A percentile compares a stretch with the other conserved stretches of the same genome.
phyloP scores from a whole-genome alignment of 441 rosid species.

The Breynia disticha region DNA sequence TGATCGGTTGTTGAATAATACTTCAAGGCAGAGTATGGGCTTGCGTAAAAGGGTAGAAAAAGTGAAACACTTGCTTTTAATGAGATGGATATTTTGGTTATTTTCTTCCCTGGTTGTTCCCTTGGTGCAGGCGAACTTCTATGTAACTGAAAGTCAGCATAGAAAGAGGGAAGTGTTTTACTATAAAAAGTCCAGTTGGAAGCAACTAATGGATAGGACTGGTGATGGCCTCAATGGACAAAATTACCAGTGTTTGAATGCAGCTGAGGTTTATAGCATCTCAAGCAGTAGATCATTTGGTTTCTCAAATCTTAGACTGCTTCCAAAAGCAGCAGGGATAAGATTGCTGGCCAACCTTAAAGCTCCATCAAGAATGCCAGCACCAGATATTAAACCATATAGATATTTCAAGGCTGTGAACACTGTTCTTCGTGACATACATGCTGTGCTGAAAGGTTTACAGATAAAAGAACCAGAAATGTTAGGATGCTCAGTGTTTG shows the following conservation, averaged over 20 bases:
- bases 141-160: conserved; percentile 71
- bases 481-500: conserved; percentile 80
- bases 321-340: conserved; percentile 57
- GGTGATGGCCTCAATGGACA: conserved; percentile 29
- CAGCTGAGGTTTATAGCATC: conserved; percentile 33
- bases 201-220: conserved; percentile 33
- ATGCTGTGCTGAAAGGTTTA: conserved; percentile 67
- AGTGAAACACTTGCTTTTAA: conserved; percentile 33
- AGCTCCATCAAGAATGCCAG: conserved; percentile 37
- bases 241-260: conserved; percentile 34
- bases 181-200: conserved; percentile 66
- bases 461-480: conserved; percentile 55
- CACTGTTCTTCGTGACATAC: conserved; percentile 47
- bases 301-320: conserved; percentile 65
- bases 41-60: no score
- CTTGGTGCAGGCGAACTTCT: conserved; percentile 61
- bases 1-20: conserved; percentile 14
- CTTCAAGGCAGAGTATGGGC: no score
- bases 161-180: conserved; percentile 54
- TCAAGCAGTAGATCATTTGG: conserved; percentile 36
- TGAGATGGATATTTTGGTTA: conserved; percentile 78
- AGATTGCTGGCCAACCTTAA: conserved; percentile 70
- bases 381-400: conserved; percentile 9
- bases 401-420: conserved; percentile 41
- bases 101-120: conserved; percentile 62